phyloP scores from a whole-genome alignment of 2,329 filamentous ascomycete species.

The Metarhizium brunneum region DNA sequence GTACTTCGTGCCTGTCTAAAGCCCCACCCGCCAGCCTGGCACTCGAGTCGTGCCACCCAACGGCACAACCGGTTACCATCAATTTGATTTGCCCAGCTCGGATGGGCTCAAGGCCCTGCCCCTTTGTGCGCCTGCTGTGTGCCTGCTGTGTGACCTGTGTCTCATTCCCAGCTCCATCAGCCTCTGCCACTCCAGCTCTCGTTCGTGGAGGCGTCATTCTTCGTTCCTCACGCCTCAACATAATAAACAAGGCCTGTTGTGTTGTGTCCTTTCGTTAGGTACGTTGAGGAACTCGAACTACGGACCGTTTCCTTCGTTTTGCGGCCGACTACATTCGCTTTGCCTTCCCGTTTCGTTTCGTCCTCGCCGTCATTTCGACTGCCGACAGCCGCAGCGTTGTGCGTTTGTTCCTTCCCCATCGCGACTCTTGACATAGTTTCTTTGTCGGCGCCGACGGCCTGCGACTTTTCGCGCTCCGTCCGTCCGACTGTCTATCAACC shows the following conservation, averaged over 20 bases:
- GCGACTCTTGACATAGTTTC: not conserved
- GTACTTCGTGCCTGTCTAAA: too few species aligned
- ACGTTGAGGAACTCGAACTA: not conserved
- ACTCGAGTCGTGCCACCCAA: too few species aligned
- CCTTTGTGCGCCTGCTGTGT: too few species aligned
- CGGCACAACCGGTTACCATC: too few species aligned
- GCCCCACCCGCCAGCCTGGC: too few species aligned
- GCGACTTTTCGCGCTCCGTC: not conserved
- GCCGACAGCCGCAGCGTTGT: not conserved
- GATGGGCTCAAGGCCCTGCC: too few species aligned
- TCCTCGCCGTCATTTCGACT: not conserved
- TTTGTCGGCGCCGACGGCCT: not conserved
- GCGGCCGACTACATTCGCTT: slow-evolving; percentile 2
- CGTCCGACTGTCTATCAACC: not conserved
- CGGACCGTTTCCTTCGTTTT: not conserved
- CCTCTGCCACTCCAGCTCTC: not conserved
- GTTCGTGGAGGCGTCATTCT: not conserved
- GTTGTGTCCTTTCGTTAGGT: not conserved
- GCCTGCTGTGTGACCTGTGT: not conserved
- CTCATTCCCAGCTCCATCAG: not conserved
- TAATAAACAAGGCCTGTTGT: not conserved
- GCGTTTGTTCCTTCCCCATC: not conserved
- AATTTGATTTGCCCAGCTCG: too few species aligned
- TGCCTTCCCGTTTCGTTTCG: not conserved
- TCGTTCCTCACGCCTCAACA: not conserved